These are phyloP conservation scores for Phytophthora fragariae DNA, from an alignment of 352 stramenopile species.

Conservation along the genomic window DNA sequence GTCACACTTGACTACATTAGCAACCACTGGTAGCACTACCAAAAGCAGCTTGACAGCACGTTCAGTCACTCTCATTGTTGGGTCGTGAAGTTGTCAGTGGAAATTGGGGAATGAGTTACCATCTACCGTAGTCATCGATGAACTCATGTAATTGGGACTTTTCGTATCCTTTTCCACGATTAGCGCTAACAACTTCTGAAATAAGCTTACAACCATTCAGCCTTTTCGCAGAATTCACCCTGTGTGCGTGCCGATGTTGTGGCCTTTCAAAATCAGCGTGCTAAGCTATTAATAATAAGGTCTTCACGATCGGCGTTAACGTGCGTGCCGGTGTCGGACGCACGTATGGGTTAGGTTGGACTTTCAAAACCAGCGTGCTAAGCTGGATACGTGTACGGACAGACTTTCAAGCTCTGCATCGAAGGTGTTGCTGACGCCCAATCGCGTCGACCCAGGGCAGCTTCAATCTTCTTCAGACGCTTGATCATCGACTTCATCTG, in stretches of 20 bases:
- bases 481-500: constrained; percentile 59
- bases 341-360: background rate
- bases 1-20: background rate
- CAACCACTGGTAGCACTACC: constrained; percentile 1
- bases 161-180: background rate
- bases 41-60: background rate
- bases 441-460: constrained; percentile 23
- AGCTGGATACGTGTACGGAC: constrained; percentile 1
- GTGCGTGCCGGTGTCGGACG: no score
- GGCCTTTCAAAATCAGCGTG: background rate
- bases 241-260: no score
- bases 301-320: no score
- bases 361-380: background rate
- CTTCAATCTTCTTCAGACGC: constrained; percentile 45
- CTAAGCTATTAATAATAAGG: background rate
- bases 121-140: no score
- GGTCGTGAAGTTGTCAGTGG: background rate
- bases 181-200: no score
- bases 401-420: constrained; percentile 5
- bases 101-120: background rate
- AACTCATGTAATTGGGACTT: background rate
- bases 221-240: no score
- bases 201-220: no score
- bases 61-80: background rate
- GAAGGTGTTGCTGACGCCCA: constrained; percentile 20